These are phyloP conservation scores for Alternaria solani DNA, from an alignment of 2,329 filamentous ascomycete species.

Conservation along the genomic window DNA sequence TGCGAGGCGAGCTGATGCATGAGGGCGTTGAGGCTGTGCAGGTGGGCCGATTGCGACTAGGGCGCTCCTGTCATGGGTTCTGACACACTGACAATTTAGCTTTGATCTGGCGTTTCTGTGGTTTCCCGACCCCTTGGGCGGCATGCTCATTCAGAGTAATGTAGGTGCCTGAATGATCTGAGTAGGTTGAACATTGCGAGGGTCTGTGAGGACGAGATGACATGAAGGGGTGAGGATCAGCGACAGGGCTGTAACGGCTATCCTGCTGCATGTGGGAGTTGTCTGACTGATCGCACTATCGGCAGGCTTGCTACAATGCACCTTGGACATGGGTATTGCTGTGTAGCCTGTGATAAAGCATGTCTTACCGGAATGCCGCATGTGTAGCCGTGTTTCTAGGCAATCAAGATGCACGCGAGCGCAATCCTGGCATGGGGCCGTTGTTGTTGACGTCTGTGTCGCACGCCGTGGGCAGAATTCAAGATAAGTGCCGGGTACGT, in stretches of 20 bases:
- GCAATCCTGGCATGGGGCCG: slow-evolving; percentile 11
- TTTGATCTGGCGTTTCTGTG: slow-evolving; percentile 7
- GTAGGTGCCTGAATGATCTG: slow-evolving; percentile 18
- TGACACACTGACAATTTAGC: slow-evolving; percentile 23
- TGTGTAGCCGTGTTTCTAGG: slow-evolving; percentile 26
- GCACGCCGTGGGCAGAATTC: slow-evolving; percentile 18
- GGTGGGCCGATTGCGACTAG: slow-evolving; percentile 15
- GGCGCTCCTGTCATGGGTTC: slow-evolving; percentile 20
- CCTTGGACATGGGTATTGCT: slow-evolving; percentile 18
- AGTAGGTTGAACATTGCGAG: slow-evolving; percentile 3
- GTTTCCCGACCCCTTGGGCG: slow-evolving; percentile 1
- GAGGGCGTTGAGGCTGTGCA: slow-evolving; percentile 47
- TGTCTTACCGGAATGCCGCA: slow-evolving; percentile 29
- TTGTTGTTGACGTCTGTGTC: slow-evolving; percentile 23
- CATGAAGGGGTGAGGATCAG: slow-evolving; percentile 14
- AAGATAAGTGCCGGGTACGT: slow-evolving; percentile 20
- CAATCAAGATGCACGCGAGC: slow-evolving; percentile 23
- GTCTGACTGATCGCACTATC: slow-evolving; percentile 23
- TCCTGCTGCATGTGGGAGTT: slow-evolving; percentile 22
- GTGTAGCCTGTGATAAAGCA: slow-evolving; percentile 22
- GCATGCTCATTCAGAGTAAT: slow-evolving; percentile 1
- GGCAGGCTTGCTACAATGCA: slow-evolving; percentile 20
- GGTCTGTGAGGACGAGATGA: slow-evolving; percentile 9
- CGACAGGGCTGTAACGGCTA: slow-evolving; percentile 22
- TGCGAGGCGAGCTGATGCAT: slow-evolving; percentile 30